These are phyloP conservation scores for Toxoplasma gondii DNA, from an alignment of 169 alveolate genomes.

Conservation along the genomic window DNA sequence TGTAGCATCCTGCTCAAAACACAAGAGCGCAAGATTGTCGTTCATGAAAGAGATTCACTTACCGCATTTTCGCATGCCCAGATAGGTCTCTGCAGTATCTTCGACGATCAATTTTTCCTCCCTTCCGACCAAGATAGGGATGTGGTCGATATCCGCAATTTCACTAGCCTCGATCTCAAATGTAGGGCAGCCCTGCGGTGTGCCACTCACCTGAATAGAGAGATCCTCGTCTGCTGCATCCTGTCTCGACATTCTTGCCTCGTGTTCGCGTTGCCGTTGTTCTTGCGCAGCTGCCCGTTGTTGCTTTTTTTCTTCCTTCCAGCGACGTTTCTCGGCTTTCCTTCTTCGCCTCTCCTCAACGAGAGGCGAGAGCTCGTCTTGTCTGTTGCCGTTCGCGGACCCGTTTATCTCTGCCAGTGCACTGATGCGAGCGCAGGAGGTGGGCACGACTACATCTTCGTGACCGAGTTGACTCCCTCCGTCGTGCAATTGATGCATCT, in stretches of 20 bases:
- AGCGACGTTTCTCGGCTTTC: constrained; percentile 9
- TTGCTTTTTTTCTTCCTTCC: not conserved
- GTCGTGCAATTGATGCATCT: too few species aligned
- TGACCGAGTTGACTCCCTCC: too few species aligned
- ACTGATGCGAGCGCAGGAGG: too few species aligned
- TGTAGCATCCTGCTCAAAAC: not conserved
- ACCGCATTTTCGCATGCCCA: too few species aligned
- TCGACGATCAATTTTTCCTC: too few species aligned
- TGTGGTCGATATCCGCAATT: too few species aligned
- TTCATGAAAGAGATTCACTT: not conserved
- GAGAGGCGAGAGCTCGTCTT: not conserved
- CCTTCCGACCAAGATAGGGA: too few species aligned
- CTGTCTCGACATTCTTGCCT: not conserved
- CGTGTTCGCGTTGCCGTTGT: not conserved
- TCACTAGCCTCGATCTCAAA: too few species aligned
- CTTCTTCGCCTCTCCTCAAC: not conserved
- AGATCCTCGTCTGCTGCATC: not conserved
- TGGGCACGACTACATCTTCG: too few species aligned
- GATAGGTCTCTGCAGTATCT: too few species aligned
- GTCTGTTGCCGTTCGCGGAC: not conserved
- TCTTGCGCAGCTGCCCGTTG: not conserved
- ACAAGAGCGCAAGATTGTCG: not conserved
- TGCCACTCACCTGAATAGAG: not conserved
- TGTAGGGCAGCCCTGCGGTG: too few species aligned
- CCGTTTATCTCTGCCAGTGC: not conserved